Percentiles rank a stretch among this genome's conserved stretches.
Conservation (phyloP, 108 stramenopile genomes). For the Cyclotella kingstonii region DNA sequence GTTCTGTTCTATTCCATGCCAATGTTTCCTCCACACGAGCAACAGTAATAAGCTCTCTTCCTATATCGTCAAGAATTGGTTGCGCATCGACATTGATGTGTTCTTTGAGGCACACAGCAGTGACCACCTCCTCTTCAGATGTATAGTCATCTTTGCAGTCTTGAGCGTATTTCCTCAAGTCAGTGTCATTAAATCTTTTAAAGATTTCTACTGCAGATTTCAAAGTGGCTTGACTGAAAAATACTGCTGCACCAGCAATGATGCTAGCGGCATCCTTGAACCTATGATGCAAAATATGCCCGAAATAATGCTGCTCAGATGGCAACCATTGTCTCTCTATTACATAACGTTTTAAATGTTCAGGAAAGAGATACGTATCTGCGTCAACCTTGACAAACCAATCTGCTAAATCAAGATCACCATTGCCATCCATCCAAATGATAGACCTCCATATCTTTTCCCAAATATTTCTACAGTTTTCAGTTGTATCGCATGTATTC, state of each 20-base stretch:
- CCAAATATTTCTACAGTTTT: constrained; percentile 33
- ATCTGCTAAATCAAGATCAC: constrained; percentile 26
- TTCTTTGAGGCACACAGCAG: constrained; percentile 32
- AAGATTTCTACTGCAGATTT: constrained; percentile 17
- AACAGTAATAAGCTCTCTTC: constrained; percentile 16
- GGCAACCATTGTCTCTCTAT: constrained; percentile 12
- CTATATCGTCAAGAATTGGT: constrained; percentile 13
- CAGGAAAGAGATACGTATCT: constrained; percentile 35
- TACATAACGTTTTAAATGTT: constrained; percentile 33
- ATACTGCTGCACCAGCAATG: constrained; percentile 33
- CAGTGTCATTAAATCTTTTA: constrained; percentile 15
- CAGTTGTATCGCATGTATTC: constrained; percentile 13
- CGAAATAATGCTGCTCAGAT: constrained; percentile 39
- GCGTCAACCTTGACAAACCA: constrained; percentile 43
- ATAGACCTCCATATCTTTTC: constrained; percentile 40
- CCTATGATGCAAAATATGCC: constrained; percentile 27
- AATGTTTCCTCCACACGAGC: constrained; percentile 22
- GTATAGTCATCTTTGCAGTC: constrained; percentile 26
- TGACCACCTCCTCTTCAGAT: constrained; percentile 24
- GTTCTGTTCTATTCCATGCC: constrained; percentile 33
- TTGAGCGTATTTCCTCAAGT: neutral
- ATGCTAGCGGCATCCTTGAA: constrained; percentile 2
- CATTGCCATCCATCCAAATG: constrained; percentile 29
- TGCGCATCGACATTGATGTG: constrained; percentile 23
- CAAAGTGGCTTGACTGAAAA: constrained; percentile 19